Evolutionary conservation across 495 filamentous ascomycete genomes (phyloP), one percentile per base, ranked within the genome.

Genomic region (Bryoglossum gracile): DNA sequence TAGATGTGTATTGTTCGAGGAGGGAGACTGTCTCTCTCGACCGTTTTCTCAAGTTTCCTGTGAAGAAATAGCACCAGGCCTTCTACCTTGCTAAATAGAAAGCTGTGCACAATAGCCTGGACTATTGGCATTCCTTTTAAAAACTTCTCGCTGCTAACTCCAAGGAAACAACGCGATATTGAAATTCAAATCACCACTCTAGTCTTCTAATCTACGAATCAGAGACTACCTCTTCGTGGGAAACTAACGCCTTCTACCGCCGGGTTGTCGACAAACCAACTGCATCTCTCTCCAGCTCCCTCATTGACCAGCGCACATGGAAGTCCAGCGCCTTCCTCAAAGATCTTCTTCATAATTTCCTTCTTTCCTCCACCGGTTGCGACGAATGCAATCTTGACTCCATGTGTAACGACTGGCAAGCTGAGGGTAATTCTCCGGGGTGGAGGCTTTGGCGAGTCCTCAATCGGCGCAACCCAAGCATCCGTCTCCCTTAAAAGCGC

Each of bases 371-470:
- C 84, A 11, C 94, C 94, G 0, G 90, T 95, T 2, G 86, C 89
- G 4, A 98, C 83, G 57, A 97, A 98, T 4, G 83, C 92, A 56
- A 98, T 81, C 61, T 79, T 83, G 48, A 87, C 65, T 6, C 83
- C 83, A 60, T 94, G 87, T 9, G 80, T 85, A 26, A 95, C 81
- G 30, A 98, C 92, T 8, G 88, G 89, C 52, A 98, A 66, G 6
- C 84, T 94, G 16, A 98, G 75, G 0, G 92, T 97, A 65, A 98
- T 94, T 51, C 92, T 80, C 64, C 81, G 82, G 33, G 88, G 74
- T 16, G 92, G 92, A 19, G 91, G 89, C 78, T 98, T 98, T 24
- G 92, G 92, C 18, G 87, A 94, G 68, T 96, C 86, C 61, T 81
- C 81, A 57, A 94, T 89, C 3, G 90, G 77, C 4, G 86, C 83